Percentiles rank a stretch among this genome's conserved stretches.
Conservation (phyloP, 306 rosid species). For the Fragaria nilgerrensis region DNA sequence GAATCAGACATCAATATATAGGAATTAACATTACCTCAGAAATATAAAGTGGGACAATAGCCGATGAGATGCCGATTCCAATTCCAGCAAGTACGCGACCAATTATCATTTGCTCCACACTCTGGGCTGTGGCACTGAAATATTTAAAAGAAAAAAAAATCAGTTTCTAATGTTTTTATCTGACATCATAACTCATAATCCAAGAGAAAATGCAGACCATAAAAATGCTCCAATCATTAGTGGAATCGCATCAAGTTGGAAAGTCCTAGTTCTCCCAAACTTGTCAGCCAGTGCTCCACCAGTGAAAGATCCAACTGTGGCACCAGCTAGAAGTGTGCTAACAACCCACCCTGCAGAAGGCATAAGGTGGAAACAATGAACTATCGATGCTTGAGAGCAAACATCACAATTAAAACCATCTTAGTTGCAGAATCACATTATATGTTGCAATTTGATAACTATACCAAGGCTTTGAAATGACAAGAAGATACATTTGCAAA, state of each 20-base stretch:
- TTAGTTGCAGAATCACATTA: background rate
- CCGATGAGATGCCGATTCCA: constrained; percentile 89
- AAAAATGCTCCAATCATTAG: constrained; percentile 76
- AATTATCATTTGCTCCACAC: constrained; percentile 82
- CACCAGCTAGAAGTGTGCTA: constrained; percentile 83
- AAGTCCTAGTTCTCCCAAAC: constrained; percentile 81
- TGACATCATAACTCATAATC: constrained; percentile 17
- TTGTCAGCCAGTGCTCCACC: constrained; percentile 96
- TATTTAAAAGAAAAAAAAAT: background rate
- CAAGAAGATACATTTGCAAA: background rate
- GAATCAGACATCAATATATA: background rate
- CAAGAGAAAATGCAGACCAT: constrained; percentile 47
- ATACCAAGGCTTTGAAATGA: background rate
- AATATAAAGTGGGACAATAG: constrained; percentile 92
- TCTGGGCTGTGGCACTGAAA: constrained; percentile 89
- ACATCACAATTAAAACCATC: background rate
- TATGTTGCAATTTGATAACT: background rate
- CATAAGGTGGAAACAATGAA: constrained; percentile 16
- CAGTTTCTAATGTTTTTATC: background rate
- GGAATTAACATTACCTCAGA: constrained; percentile 68
- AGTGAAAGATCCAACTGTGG: constrained; percentile 82
- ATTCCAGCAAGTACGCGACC: constrained; percentile 93
- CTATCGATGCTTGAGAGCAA: constrained; percentile 22
- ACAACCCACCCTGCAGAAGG: constrained; percentile 82
- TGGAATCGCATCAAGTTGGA: constrained; percentile 88